These are phyloP conservation scores for Scheffersomyces cryptocercus DNA, from an alignment of 1,139 yeast species.

Conservation along the genomic window DNA sequence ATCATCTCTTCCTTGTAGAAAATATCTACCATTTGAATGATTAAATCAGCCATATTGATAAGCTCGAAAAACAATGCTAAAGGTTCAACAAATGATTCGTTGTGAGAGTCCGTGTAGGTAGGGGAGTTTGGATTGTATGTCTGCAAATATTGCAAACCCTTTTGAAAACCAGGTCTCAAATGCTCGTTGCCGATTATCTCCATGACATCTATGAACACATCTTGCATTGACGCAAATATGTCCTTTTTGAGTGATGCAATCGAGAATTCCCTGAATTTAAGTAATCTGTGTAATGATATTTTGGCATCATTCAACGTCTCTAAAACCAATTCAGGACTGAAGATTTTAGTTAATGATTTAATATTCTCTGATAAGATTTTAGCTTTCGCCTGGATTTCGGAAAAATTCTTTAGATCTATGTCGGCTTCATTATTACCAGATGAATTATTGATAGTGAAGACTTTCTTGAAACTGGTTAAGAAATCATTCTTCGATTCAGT, in stretches of 20 bases:
- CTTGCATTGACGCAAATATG: conserved; percentile 43
- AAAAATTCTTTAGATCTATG: conserved; percentile 25
- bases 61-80: conserved; percentile 83
- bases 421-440: conserved; percentile 14
- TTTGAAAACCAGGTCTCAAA: conserved; percentile 77
- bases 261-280: conserved; percentile 34
- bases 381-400: conserved; percentile 46
- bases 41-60: conserved; percentile 88
- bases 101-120: conserved; percentile 15
- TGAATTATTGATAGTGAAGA: conserved; percentile 45
- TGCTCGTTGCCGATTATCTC: conserved; percentile 70
- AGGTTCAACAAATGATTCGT: conserved; percentile 64
- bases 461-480: conserved; percentile 62
- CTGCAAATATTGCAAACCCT: conserved; percentile 69
- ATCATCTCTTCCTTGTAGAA: conserved; percentile 87
- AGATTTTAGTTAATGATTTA: conserved; percentile 39
- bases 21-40: conserved; percentile 89
- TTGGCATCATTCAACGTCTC: conserved; percentile 42
- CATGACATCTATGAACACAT: conserved; percentile 66
- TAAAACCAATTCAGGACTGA: conserved; percentile 43
- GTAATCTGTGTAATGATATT: conserved; percentile 32
- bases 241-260: conserved; percentile 34
- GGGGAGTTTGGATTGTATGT: conserved; percentile 63
- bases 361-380: conserved; percentile 46
- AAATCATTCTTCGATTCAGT: conserved; percentile 47